Evolutionary conservation across 1,139 yeast genomes (phyloP).

Genomic region (Yamadazyma trypodendri): DNA sequence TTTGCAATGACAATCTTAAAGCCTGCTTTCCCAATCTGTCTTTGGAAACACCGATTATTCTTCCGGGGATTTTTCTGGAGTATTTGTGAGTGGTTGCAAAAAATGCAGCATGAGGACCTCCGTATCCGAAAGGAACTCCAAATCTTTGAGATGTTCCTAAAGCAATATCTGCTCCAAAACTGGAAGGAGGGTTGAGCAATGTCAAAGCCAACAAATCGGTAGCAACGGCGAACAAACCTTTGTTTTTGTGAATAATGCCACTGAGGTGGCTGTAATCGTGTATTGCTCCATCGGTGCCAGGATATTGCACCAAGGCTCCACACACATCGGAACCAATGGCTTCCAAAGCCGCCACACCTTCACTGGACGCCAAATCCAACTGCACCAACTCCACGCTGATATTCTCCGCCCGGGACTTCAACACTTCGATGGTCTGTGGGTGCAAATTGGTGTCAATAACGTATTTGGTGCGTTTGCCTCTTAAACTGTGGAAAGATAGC

Average conservation of each 20-base stretch:
- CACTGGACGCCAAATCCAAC: constrained; percentile 51
- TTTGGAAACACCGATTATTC: constrained; percentile 89
- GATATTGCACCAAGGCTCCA: constrained; percentile 90
- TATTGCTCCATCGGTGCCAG: constrained; percentile 82
- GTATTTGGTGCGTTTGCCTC: constrained; percentile 66
- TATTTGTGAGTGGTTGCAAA: constrained; percentile 78
- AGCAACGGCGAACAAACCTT: constrained; percentile 81
- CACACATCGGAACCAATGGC: constrained; percentile 46
- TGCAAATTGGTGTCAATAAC: constrained; percentile 77
- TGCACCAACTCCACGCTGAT: constrained; percentile 64
- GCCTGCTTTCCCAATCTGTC: constrained; percentile 91
- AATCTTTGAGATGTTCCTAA: constrained; percentile 93
- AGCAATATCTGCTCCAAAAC: constrained; percentile 89
- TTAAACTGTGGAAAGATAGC: constrained; percentile 65
- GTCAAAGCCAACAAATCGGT: constrained; percentile 89
- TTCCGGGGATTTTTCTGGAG: constrained; percentile 93
- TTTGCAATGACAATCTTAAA: constrained; percentile 87
- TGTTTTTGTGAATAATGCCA: constrained; percentile 63
- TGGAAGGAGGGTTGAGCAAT: constrained; percentile 76
- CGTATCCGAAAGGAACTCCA: constrained; percentile 97
- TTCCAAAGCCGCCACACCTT: constrained; percentile 44
- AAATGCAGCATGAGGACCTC: constrained; percentile 99
- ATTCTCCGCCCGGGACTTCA: constrained; percentile 76
- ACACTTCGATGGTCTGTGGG: constrained; percentile 81
- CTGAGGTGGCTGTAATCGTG: constrained; percentile 54